Evolutionary conservation across 2,329 filamentous ascomycete species (phyloP), one percentile per base, ranked within the genome.

Genomic region (Dactylellina cionopaga): DNA sequence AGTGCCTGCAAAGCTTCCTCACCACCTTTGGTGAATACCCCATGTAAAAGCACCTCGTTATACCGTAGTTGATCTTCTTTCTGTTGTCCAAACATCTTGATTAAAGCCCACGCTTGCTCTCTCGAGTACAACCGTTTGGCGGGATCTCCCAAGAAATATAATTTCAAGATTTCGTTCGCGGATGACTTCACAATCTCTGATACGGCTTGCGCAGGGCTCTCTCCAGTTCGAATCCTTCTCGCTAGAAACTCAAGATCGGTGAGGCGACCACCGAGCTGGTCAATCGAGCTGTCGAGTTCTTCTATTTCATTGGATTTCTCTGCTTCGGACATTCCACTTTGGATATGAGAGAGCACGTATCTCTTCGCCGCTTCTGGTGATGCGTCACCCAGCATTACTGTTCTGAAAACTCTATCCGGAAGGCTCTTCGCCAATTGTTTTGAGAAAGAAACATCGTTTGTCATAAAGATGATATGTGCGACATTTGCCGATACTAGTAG

Each of bases 201-300:
- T 1, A 97, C 89, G 1, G 95, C 95, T 76, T 90, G 85, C 74
- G 85, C 86, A 0, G 95, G 95, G 1, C 86, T 90, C 79, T 97
- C 92, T 13, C 95, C 94, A 0, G 90, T 88, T 81, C 92, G 92
- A 76, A 99, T 90, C 15, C 95, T 87, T 33, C 94, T 88, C n/a
- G 93, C 90, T 43, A 99, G 87, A 78, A 95, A 96, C 79, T 98
- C 94, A 17, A 99, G 88, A 78, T 99, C 95, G 0, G 92, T 96
- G n/a, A 99, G 85, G 2, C 95, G 91, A 1, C 95, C 95, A 19
- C 95, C 95, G 1, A 99, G 85, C 0, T 89, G 86, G 25, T 88
- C 86, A 75, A 98, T 96, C 76, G 91, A 93, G 25, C 85, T 85
- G 77, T 97, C 92, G 1, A 99, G 85, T 74, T 93, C 91, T 0